Evolutionary conservation across 495 filamentous ascomycete genomes (phyloP).

Genomic region (Cercophora samala): DNA sequence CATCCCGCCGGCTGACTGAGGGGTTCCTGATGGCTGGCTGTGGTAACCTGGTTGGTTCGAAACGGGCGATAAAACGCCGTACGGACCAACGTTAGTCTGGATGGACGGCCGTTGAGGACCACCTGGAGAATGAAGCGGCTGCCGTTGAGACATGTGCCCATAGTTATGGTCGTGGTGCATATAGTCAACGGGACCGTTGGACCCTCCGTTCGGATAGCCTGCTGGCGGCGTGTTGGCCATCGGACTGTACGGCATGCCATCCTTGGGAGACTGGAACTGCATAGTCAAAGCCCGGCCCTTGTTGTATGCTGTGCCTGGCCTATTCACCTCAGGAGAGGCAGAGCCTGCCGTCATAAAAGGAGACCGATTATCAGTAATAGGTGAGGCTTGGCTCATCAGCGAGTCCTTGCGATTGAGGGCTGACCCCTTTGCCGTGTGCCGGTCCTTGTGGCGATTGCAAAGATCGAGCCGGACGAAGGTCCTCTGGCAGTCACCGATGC

Average conservation of each 20-base stretch:
- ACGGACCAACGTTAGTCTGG: conserved; percentile 45
- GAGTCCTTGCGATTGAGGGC: conserved; percentile 89
- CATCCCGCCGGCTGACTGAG: conserved; percentile 39
- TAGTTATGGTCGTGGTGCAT: conserved; percentile 44
- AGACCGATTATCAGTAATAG: conserved; percentile 44
- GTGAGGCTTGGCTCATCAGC: conserved; percentile 58
- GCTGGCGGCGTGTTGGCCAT: conserved; percentile 47
- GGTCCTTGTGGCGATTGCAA: conserved; percentile 87
- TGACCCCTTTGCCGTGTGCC: conserved; percentile 93
- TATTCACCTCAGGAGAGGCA: conserved; percentile 51
- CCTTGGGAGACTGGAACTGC: conserved; percentile 53
- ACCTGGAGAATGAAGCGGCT: conserved; percentile 42
- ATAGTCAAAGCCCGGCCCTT: conserved; percentile 42
- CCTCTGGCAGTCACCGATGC: conserved; percentile 86
- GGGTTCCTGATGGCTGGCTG: conserved; percentile 42
- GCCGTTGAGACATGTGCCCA: conserved; percentile 36
- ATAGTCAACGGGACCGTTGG: conserved; percentile 42
- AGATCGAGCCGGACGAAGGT: conserved; percentile 94
- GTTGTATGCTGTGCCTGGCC: conserved; percentile 41
- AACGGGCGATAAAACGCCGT: conserved; percentile 49
- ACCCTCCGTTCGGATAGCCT: conserved; percentile 38
- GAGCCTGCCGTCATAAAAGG: conserved; percentile 43
- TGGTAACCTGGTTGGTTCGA: conserved; percentile 49
- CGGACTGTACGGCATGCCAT: conserved; percentile 48
- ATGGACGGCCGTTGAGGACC: conserved; percentile 43